phyloP scores from a whole-genome alignment of 1,139 yeast species.

The Suhomyces anneliseae region DNA sequence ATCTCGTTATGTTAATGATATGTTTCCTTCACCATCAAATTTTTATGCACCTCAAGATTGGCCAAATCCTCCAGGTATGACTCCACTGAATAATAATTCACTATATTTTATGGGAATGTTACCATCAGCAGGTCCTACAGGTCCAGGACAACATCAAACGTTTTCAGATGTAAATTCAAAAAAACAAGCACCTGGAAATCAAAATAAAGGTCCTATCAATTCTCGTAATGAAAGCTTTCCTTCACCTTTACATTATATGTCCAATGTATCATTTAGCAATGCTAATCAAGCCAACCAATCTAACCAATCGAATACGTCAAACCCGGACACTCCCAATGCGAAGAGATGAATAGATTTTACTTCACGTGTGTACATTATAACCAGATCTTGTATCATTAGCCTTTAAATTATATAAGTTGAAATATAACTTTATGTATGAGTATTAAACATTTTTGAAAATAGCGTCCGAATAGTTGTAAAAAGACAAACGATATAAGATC shows the following conservation, averaged over 20 bases:
- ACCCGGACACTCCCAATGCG: constrained; percentile 4
- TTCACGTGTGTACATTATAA: constrained; percentile 6
- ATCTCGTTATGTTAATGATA: constrained; percentile 51
- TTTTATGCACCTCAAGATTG: constrained; percentile 50
- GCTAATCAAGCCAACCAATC: constrained; percentile 1
- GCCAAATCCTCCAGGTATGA: constrained; percentile 29
- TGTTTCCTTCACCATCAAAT: constrained; percentile 56
- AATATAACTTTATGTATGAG: neutral
- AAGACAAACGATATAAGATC: too few species aligned
- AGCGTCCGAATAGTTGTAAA: neutral
- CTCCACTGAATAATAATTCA: constrained; percentile 33
- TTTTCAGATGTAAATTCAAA: constrained; percentile 3
- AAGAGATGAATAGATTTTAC: constrained; percentile 3
- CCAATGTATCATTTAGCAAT: constrained; percentile 11
- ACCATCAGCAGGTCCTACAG: constrained; percentile 16
- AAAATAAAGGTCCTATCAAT: constrained; percentile 1
- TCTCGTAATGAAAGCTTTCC: constrained; percentile 13
- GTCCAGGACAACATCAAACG: constrained; percentile 7
- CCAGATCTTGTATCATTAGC: constrained; percentile 4
- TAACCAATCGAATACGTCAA: constrained; percentile 1
- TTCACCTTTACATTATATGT: constrained; percentile 16
- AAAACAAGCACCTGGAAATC: neutral
- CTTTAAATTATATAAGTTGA: too few species aligned
- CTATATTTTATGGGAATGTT: constrained; percentile 19
- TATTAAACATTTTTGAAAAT: neutral